Percentiles rank a stretch among this genome's conserved stretches.
Conservation (phyloP, 1,284 basidiomycete species). For the Cutaneotrichosporon cutaneum region DNA sequence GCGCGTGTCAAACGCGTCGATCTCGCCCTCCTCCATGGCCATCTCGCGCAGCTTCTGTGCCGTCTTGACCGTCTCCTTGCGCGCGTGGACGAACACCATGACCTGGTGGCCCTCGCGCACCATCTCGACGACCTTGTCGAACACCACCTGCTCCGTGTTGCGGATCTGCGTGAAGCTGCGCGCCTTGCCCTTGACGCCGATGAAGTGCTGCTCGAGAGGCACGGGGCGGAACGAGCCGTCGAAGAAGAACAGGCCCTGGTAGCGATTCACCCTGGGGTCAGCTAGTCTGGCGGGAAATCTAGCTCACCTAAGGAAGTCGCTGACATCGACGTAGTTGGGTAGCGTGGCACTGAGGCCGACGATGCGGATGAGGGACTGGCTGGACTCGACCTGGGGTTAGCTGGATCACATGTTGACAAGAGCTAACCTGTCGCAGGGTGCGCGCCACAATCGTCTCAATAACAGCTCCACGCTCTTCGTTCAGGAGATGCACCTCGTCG, state of each 20-base stretch:
- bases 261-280: constrained; percentile 72
- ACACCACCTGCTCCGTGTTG: constrained; percentile 87
- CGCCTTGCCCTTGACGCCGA: constrained; percentile 91
- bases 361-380: constrained; percentile 95
- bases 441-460: constrained; percentile 98
- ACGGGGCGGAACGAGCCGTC: constrained; percentile 97
- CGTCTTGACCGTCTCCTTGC: constrained; percentile 96
- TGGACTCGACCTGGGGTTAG: constrained; percentile 77
- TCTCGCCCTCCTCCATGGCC: constrained; percentile 68
- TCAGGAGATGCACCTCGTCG: constrained; percentile 95
- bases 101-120: constrained; percentile 91
- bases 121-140: constrained; percentile 73
- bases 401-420: background rate
- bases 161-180: constrained; percentile 71
- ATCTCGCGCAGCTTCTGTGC: constrained; percentile 82
- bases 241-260: constrained; percentile 96
- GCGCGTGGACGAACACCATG: constrained; percentile 99
- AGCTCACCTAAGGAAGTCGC: constrained; percentile 81
- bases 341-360: constrained; percentile 97
- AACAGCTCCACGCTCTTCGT: constrained; percentile 96
- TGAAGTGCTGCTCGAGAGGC: constrained; percentile 95
- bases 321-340: constrained; percentile 96
- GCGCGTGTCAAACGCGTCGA: constrained; percentile 75
- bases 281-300: background rate
- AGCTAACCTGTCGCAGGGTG: constrained; percentile 79